phyloP scores from a whole-genome alignment of 257 asterid species.

The Fraxinus excelsior region DNA sequence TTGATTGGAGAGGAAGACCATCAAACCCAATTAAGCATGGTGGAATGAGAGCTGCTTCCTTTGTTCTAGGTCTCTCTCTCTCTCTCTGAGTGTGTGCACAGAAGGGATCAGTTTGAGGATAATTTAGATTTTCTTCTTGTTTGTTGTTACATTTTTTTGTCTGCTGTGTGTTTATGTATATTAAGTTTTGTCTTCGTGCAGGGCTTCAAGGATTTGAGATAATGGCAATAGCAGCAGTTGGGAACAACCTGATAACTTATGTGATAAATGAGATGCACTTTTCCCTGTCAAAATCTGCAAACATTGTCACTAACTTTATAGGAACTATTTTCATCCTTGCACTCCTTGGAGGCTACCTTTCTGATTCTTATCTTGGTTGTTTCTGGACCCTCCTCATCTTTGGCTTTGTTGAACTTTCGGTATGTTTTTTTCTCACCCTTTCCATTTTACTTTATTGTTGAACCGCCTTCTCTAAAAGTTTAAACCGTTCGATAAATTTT shows the following conservation, averaged over 20 bases:
- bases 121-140: background rate
- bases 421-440: conserved; percentile 22
- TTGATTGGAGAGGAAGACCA: conserved; percentile 92
- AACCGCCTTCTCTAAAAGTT: background rate
- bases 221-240: conserved; percentile 97
- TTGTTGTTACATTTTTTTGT: background rate
- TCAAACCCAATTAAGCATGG: conserved; percentile 78
- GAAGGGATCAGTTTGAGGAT: background rate
- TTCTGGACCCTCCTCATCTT: conserved; percentile 93
- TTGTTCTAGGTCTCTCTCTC: conserved; percentile 61
- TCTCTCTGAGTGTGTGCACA: background rate
- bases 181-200: conserved; percentile 24
- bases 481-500: background rate
- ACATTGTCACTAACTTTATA: conserved; percentile 82
- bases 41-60: conserved; percentile 79
- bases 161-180: background rate
- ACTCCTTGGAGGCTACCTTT: conserved; percentile 86
- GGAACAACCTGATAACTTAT: conserved; percentile 89
- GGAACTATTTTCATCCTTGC: conserved; percentile 83
- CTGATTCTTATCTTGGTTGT: conserved; percentile 91
- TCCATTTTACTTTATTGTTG: background rate
- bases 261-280: conserved; percentile 94
- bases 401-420: conserved; percentile 88
- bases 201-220: conserved; percentile 95
- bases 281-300: conserved; percentile 75